Conservation (phyloP, 331 rosid species). For the Telfairia occidentalis region DNA sequence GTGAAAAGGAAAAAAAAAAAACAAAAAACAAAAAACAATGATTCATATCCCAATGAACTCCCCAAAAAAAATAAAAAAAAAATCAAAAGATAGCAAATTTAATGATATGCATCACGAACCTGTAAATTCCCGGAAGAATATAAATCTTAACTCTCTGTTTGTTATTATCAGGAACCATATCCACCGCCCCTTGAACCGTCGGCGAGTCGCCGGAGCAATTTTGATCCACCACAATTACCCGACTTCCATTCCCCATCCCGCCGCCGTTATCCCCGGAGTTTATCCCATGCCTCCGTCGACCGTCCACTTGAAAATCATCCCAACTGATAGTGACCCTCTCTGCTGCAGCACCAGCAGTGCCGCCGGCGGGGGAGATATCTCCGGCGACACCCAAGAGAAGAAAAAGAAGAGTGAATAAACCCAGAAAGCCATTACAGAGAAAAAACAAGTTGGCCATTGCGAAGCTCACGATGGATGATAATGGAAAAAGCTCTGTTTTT, state of each 20-base stretch:
- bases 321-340: constrained; percentile 40
- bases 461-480: too few species aligned
- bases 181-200: constrained; percentile 21
- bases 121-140: constrained; percentile 24
- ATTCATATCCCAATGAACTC: too few species aligned
- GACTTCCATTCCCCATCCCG: neutral
- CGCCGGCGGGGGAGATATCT: neutral
- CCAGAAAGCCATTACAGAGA: neutral
- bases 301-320: constrained; percentile 62
- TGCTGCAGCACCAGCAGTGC: neutral
- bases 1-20: too few species aligned
- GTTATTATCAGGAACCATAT: constrained; percentile 15
- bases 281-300: neutral
- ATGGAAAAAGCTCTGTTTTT: too few species aligned
- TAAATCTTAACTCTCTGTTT: constrained; percentile 14
- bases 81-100: too few species aligned
- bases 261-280: constrained; percentile 6
- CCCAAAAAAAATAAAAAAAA: too few species aligned
- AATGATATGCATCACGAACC: neutral
- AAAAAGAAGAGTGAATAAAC: neutral
- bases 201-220: constrained; percentile 16
- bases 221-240: constrained; percentile 38
- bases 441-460: neutral
- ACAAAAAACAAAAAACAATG: too few species aligned
- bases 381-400: neutral